Base-by-base conservation (phyloP, 2,329 filamentous ascomycete genomes). In the Pezicula rhizophila region DNA sequence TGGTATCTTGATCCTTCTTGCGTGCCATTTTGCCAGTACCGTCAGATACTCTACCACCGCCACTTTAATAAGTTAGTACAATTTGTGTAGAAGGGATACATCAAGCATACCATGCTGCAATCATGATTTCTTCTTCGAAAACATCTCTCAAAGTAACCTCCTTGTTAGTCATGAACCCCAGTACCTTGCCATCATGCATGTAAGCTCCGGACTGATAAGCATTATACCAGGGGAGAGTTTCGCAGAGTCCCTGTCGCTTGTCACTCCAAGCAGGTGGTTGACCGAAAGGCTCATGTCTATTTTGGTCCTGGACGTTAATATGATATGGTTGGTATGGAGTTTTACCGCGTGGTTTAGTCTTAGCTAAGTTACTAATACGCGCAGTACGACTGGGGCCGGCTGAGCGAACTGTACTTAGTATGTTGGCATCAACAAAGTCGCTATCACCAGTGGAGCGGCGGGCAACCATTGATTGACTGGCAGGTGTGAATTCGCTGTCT, bases 151-250 rank as follows among this genome's bases (percentile, higher is more conserved):
- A 52, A 2, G 77, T 77, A 8, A 68, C 67, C 41, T 77, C 72
- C 0, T 69, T 71, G 56, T 87, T 80, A 17, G 84, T 70, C 20
- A 88, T 69, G 49, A 85, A 76, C 0, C 78, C 80, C 39, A 70
- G 69, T 2, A 74, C 74, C n/a, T 78, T 62, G 0, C 70, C 67
- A 2, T 73, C 65, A 0, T 65, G 68, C 0, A 70, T 69, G 47
- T 89, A 81, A 4, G 74, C 69, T 5, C 79, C 80, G 1, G 78
- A 72, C 55, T 89, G 79, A 34, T 80, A 79, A 2, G 77, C 67
- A 12, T 73, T 76, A 63, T 79, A 88, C 64, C 81, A 85, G 0
- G 76, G 72, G 1, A 87, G 59, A 0, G 81, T 74, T 57, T 87
- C 81, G 54, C 79, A 85, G 0, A 89, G 66, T 12, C 76, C 75